Conservation (phyloP, 1,284 basidiomycete genomes). For the Bondarzewia mesenterica region DNA sequence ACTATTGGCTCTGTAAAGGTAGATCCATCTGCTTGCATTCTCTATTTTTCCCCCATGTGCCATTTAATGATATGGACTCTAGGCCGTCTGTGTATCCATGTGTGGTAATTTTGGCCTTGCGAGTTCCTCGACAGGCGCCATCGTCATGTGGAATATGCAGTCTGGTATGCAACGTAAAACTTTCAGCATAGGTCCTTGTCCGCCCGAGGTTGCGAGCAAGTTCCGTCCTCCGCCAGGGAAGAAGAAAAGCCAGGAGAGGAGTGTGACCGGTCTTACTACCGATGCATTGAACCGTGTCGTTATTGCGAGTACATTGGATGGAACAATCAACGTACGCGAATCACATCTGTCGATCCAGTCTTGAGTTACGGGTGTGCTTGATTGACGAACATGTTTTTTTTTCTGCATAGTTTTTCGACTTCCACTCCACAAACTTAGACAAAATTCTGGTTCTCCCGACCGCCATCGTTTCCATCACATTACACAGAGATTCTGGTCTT, state of each 20-base stretch:
- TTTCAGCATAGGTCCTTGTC: conserved; percentile 61
- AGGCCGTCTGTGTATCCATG: conserved; percentile 87
- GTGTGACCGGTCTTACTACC: conserved; percentile 77
- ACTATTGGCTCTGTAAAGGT: conserved; percentile 59
- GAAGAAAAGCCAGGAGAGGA: conserved; percentile 45
- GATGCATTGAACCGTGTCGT: conserved; percentile 82
- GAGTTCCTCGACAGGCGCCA: conserved; percentile 70
- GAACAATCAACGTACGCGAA: conserved; percentile 72
- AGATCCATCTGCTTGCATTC: conserved; percentile 12
- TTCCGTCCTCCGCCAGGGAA: conserved; percentile 23
- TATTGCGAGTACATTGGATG: conserved; percentile 83
- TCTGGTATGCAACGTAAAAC: conserved; percentile 82
- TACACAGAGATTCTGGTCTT: conserved; percentile 86
- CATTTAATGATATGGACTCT: conserved; percentile 1
- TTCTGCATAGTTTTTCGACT: conserved; percentile 85
- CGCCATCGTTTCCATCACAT: conserved; percentile 59
- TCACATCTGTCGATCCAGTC: neutral
- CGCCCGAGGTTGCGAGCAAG: conserved; percentile 37
- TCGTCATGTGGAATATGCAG: conserved; percentile 94
- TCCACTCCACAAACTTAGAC: conserved; percentile 74
- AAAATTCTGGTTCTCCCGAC: conserved; percentile 65
- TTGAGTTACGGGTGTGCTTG: too few species aligned
- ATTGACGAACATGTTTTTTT: neutral
- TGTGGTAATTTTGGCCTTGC: conserved; percentile 96
- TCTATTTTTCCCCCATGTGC: conserved; percentile 2